Conservation (phyloP, 2,329 filamentous ascomycete genomes). For the Sporothrix brunneoviolacea region DNA sequence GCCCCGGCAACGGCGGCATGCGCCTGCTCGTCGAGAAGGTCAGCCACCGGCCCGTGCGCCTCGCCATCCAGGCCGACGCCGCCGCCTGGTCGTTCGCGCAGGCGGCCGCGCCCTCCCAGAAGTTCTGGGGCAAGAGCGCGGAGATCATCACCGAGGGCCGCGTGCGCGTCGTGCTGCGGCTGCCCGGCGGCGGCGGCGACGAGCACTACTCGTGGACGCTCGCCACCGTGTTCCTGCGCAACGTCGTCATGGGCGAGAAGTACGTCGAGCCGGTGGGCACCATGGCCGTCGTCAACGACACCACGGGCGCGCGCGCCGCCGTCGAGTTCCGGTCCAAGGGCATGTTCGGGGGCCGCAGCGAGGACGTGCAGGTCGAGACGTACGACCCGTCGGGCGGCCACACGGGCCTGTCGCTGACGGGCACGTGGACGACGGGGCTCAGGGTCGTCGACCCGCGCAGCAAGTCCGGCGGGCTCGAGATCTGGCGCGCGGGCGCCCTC, state of each 20-base stretch:
- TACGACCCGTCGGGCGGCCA: constrained; percentile 60
- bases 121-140: constrained; percentile 97
- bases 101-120: constrained; percentile 81
- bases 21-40: constrained; percentile 95
- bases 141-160: constrained; percentile 91
- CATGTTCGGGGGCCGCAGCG: constrained; percentile 92
- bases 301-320: constrained; percentile 72
- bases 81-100: constrained; percentile 81
- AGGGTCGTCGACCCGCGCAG: constrained; percentile 42
- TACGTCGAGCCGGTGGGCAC: constrained; percentile 92
- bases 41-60: constrained; percentile 80
- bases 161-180: constrained; percentile 65
- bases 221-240: constrained; percentile 85
- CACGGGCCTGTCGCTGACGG: constrained; percentile 61
- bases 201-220: constrained; percentile 85
- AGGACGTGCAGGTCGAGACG: constrained; percentile 76
- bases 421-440: constrained; percentile 79
- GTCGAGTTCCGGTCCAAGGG: constrained; percentile 90
- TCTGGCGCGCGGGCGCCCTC: constrained; percentile 74
- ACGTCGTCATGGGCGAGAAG: constrained; percentile 96
- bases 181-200: constrained; percentile 53
- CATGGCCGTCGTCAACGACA: constrained; percentile 81
- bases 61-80: constrained; percentile 89
- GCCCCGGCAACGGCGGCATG: too few species aligned
- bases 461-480: constrained; percentile 54